Evolutionary conservation across 1,284 basidiomycete genomes (phyloP), one percentile per base, ranked within the genome.

Genomic region (Ustilago tritici): DNA sequence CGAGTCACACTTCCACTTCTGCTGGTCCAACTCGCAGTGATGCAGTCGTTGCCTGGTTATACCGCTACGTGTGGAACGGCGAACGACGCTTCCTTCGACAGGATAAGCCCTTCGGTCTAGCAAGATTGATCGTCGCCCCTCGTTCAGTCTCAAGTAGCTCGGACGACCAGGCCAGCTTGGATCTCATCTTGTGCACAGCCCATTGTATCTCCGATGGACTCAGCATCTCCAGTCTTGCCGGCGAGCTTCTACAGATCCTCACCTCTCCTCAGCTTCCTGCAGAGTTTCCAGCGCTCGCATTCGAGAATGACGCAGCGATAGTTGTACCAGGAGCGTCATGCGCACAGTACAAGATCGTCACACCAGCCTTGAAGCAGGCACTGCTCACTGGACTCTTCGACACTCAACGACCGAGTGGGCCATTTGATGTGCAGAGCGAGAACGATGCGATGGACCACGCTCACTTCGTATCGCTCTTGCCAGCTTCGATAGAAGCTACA

Each of bases 161-260:
- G 8, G 32, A 43, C 8, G 41, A 32, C 31, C 47, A 52, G 3
- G 59, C 56, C 60, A 53, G 19, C 57, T 67, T 77, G 40, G 75
- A 77, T 56, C 36, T 77, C 31, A 49, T 77, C 15, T 54, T 77
- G 1, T 73, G 70, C 53, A 61, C 64, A 3, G 70, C 75, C 12
- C 75, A 77, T 49, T 73, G 75, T 41, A 70, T 77, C 52, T 65
- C 66, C 34, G 75, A 77, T 28, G 75, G 66, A 32, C 75, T 77
- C 43, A 70, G 70, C 52, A 56, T 77, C 28, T 63, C 75, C 38
- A 57, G 55, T 14, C 61, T 77, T 15, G 70, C 70, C 0, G 70
- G 66, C 7, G 75, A 77, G 43, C 56, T 77, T 1, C 6, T 70
- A 40, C 64, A 65, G 38, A 17, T 65, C 14, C 65, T 77, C 8